A percentile compares a stretch with the other conserved stretches of the same genome.
phyloP scores from a whole-genome alignment of 2,329 filamentous ascomycete species.

The Calonectria hawksworthii region DNA sequence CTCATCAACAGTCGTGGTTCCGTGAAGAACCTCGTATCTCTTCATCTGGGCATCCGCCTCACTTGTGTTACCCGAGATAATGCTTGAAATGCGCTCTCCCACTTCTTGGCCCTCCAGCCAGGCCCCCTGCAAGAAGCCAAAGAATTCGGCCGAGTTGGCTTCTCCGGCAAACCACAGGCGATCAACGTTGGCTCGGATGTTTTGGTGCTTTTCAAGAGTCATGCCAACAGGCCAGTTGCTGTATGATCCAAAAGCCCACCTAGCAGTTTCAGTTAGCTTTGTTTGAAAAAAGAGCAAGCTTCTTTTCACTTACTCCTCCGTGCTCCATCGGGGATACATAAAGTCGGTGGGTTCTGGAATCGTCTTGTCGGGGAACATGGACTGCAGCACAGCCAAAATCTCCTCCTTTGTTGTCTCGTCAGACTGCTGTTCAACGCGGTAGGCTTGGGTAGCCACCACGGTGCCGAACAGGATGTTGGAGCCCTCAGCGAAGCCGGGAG shows the following conservation, averaged over 20 bases:
- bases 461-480: constrained; percentile 78
- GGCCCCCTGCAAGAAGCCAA: constrained; percentile 75
- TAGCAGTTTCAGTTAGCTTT: constrained; percentile 21
- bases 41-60: constrained; percentile 35
- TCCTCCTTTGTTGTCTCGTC: constrained; percentile 71
- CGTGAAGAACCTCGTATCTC: constrained; percentile 50
- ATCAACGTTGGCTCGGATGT: constrained; percentile 73
- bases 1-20: constrained; percentile 40
- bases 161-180: constrained; percentile 77
- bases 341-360: constrained; percentile 74
- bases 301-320: constrained; percentile 38
- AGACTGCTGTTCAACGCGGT: constrained; percentile 70
- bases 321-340: constrained; percentile 63
- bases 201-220: constrained; percentile 76
- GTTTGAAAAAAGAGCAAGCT: background rate
- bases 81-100: constrained; percentile 58
- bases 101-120: constrained; percentile 69
- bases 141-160: constrained; percentile 73
- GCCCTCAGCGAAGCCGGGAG: constrained; percentile 69
- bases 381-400: constrained; percentile 67
- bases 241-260: constrained; percentile 71
- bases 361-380: constrained; percentile 71
- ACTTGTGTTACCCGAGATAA: constrained; percentile 34
- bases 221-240: constrained; percentile 77
- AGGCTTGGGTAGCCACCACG: constrained; percentile 68